Evolutionary conservation across 768 basidiomycete genomes (phyloP).

Genomic region (Mrakia frigida): DNA sequence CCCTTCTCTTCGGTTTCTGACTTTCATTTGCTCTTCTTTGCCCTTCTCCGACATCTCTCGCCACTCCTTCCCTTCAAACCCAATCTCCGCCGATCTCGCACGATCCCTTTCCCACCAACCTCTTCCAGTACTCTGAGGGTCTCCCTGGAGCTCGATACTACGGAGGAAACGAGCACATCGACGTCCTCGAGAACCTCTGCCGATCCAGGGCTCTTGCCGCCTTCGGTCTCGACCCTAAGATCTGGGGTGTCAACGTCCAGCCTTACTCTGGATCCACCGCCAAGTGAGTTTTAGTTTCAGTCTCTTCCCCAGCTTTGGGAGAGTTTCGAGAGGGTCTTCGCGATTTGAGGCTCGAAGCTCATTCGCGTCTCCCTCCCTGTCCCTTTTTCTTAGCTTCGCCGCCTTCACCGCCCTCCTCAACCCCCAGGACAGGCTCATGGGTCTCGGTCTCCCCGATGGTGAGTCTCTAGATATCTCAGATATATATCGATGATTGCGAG

Average conservation of each 20-base stretch:
- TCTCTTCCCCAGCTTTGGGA: neutral
- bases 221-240: slow-evolving; percentile 82
- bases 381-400: slow-evolving; percentile 65
- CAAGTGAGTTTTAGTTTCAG: slow-evolving; percentile 61
- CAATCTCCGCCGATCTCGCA: neutral
- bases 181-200: slow-evolving; percentile 90
- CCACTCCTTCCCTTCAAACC: neutral
- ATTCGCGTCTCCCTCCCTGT: neutral
- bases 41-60: neutral
- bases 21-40: too few species aligned
- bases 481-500: neutral
- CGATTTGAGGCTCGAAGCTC: neutral
- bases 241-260: slow-evolving; percentile 98
- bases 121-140: slow-evolving; percentile 72
- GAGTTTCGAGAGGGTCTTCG: neutral
- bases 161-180: slow-evolving; percentile 95
- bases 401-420: slow-evolving; percentile 92
- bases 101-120: neutral
- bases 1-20: neutral
- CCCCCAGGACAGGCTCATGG: slow-evolving; percentile 97
- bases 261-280: slow-evolving; percentile 96
- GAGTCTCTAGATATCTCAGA: slow-evolving; percentile 54
- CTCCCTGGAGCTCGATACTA: slow-evolving; percentile 96
- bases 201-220: slow-evolving; percentile 92
- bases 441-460: slow-evolving; percentile 94